Conservation (phyloP, 2,329 filamentous ascomycete genomes). For the Cladorrhinum sp. region DNA sequence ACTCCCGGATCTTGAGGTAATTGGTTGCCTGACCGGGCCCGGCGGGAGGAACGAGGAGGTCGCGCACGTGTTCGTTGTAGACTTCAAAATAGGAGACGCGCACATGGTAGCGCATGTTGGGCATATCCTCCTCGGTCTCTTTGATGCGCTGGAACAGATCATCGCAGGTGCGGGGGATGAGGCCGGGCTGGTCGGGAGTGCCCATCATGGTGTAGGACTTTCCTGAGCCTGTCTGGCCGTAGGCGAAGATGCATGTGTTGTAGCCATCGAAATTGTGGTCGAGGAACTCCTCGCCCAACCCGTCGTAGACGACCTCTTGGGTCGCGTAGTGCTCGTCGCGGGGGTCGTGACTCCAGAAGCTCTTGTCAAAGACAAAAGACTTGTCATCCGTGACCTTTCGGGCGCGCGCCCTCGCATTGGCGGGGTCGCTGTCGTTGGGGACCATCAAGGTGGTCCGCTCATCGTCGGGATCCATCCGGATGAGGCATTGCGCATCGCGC, state of each 20-base stretch:
- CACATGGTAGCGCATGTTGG: conserved; percentile 94
- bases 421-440: conserved; percentile 44
- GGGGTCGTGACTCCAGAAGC: conserved; percentile 91
- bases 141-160: conserved; percentile 94
- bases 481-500: conserved; percentile 76
- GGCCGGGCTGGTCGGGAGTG: conserved; percentile 73
- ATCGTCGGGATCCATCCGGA: conserved; percentile 84
- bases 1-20: conserved; percentile 96
- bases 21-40: conserved; percentile 68
- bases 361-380: conserved; percentile 93
- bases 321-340: conserved; percentile 81
- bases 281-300: conserved; percentile 90
- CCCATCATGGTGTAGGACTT: conserved; percentile 99
- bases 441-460: conserved; percentile 77
- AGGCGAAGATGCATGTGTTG: conserved; percentile 98
- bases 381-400: conserved; percentile 83
- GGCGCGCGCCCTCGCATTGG: conserved; percentile 58
- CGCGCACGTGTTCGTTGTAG: conserved; percentile 98
- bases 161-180: conserved; percentile 93
- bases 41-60: conserved; percentile 74
- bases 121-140: conserved; percentile 68
- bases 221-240: conserved; percentile 94
- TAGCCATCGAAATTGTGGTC: conserved; percentile 99
- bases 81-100: conserved; percentile 98
- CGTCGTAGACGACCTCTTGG: conserved; percentile 92